Conservation (phyloP, 192 early-diverging fungal genomes). For the Backusella parvicylindrica region DNA sequence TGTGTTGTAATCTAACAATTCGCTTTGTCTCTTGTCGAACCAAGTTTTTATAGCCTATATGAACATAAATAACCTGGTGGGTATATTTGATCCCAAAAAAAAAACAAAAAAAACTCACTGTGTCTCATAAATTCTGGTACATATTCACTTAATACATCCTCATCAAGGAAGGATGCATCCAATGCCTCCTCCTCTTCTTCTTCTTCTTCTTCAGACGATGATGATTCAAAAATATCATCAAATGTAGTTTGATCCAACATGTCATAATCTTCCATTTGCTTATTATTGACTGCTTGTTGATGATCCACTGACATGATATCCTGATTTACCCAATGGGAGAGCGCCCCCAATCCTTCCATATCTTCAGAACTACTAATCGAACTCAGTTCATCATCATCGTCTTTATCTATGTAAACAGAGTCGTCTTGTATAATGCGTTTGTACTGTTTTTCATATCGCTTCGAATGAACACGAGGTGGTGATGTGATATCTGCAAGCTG, state of each 20-base stretch:
- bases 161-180: neutral
- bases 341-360: neutral
- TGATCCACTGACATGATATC: neutral
- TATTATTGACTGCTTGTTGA: neutral
- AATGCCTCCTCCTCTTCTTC: neutral
- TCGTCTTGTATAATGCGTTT: conserved; percentile 1
- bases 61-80: neutral
- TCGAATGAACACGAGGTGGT: neutral
- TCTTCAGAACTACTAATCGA: conserved; percentile 5
- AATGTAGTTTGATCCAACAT: neutral
- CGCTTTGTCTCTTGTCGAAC: neutral
- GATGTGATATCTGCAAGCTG: neutral
- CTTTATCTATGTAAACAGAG: neutral
- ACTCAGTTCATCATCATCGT: neutral
- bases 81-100: too few relatives aligned
- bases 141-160: neutral
- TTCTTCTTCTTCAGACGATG: neutral
- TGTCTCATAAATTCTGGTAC: neutral
- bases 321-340: neutral
- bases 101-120: neutral
- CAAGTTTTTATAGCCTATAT: neutral
- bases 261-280: neutral
- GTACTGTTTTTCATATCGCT: neutral
- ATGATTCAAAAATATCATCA: neutral
- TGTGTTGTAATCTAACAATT: neutral